Evolutionary conservation across 2,329 filamentous ascomycete species (phyloP).

Genomic region (Colletotrichum lini): DNA sequence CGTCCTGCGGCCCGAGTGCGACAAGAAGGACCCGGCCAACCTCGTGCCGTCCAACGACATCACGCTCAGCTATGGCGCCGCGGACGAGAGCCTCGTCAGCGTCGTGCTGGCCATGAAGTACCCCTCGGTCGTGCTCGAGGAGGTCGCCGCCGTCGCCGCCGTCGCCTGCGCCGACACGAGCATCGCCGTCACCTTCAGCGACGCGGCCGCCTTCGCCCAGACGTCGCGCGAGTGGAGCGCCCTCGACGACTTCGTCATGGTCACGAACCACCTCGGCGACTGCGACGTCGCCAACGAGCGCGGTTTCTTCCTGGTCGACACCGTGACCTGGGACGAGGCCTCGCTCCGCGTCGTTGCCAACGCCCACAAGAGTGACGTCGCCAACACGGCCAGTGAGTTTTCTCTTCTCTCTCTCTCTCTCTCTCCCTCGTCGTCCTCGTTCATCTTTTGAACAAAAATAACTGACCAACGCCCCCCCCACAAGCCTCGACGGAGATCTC

Average conservation of each 20-base stretch:
- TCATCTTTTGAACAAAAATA: not conserved
- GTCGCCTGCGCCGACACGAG: constrained; percentile 69
- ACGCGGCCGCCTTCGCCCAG: constrained; percentile 43
- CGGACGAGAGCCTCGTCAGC: constrained; percentile 64
- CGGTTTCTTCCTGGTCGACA: constrained; percentile 45
- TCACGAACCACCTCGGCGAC: constrained; percentile 46
- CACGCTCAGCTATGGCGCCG: constrained; percentile 47
- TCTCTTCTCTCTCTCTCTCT: no score
- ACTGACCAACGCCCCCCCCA: constrained; percentile 1
- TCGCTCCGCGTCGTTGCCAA: constrained; percentile 43
- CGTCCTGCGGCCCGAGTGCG: constrained; percentile 20
- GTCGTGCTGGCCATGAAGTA: constrained; percentile 65
- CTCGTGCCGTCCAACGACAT: constrained; percentile 56
- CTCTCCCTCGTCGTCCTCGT: not conserved
- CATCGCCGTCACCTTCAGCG: constrained; percentile 49
- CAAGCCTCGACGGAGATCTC: constrained; percentile 42
- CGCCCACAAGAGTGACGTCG: constrained; percentile 45
- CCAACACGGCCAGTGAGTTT: constrained; percentile 44
- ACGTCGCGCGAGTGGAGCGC: constrained; percentile 43
- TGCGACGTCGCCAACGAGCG: constrained; percentile 45
- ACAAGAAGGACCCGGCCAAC: constrained; percentile 33
- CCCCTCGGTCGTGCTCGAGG: constrained; percentile 45
- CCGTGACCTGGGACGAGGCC: constrained; percentile 33
- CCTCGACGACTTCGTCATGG: constrained; percentile 44
- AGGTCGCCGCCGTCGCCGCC: constrained; percentile 64